Evolutionary conservation across 352 stramenopile genomes (phyloP).

Genomic region (Globisporangium paddicum): DNA sequence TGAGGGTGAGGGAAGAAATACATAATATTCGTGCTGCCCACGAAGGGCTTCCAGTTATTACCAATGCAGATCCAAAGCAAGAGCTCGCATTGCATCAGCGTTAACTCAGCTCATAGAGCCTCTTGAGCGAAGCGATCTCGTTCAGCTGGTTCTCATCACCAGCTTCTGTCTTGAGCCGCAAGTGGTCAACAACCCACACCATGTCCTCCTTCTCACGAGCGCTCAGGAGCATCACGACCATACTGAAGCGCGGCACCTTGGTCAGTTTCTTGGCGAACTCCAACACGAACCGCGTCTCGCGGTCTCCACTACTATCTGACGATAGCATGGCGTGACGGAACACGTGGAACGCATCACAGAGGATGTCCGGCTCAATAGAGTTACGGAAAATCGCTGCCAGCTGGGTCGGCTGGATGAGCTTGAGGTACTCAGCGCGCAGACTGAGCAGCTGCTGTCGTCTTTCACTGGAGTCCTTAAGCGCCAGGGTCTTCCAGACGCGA

Average conservation of each 20-base stretch:
- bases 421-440: conserved; percentile 50
- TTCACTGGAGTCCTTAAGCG: conserved; percentile 30
- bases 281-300: conserved; percentile 20
- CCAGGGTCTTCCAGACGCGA: conserved; percentile 74
- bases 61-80: neutral
- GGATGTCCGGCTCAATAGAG: conserved; percentile 70
- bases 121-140: conserved; percentile 27
- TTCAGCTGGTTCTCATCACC: conserved; percentile 6
- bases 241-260: conserved; percentile 64
- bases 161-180: conserved; percentile 14
- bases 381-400: conserved; percentile 60
- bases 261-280: conserved; percentile 34
- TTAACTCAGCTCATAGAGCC: conserved; percentile 45
- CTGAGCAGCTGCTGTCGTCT: conserved; percentile 22
- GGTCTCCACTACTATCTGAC: neutral
- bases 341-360: conserved; percentile 62
- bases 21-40: neutral
- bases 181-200: conserved; percentile 30
- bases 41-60: neutral
- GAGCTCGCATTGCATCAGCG: neutral
- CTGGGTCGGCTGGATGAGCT: conserved; percentile 25
- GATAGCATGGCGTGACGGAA: conserved; percentile 25
- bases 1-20: neutral
- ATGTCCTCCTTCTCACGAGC: conserved; percentile 56
- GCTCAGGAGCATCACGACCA: conserved; percentile 79